Evolutionary conservation across 2,329 filamentous ascomycete species (phyloP), one percentile per base, ranked within the genome.

Genomic region (Paraphaeosphaeria sporulosa): DNA sequence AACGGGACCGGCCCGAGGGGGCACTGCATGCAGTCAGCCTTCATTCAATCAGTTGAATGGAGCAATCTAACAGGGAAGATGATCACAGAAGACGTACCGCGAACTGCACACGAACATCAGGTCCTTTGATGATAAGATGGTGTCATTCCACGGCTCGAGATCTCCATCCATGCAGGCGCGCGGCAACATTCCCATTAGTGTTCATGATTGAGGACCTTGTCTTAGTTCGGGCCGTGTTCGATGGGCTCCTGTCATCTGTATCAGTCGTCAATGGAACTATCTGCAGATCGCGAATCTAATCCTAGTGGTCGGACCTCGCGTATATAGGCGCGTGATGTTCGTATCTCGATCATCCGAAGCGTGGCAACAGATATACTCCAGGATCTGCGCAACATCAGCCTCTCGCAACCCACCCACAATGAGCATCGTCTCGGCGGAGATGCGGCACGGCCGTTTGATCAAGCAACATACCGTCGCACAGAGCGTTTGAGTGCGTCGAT

Each of bases 91-190:
- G n/a, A 40, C 25, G 17, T 40, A n/a, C 38, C 38, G 38, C n/a
- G 38, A n/a, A 40, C 7, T n/a, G 13, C 21, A 27, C 21, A 52
- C 9, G 23, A 47, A 21, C 36, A 17, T 12, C 27, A 42, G 15
- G 34, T 42, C 15, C 49, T 52, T 52, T 36, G 36, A 21, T 30
- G 23, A 9, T 9, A 12, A 30, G 15, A 17, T 19, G 19, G 34
- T 42, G 49, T 21, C 21, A 10, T 42, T 15, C 43, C 21, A n/a
- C 23, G 12, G 10, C 34, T 36, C 21, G 34, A 42, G 23, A 30
- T 36, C 23, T 52, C 49, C 27, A 36, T 42, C 32, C 21, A 42
- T 23, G 49, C 49, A 42, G 49, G 49, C 49, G 36, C 49, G 49
- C 36, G 49, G 30, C 36, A 42, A 36, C 21, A 4, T 9, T 8